These are phyloP conservation scores for Chrysoporthe puriensis DNA, from an alignment of 2,329 filamentous ascomycete genomes.

Conservation along the genomic window DNA sequence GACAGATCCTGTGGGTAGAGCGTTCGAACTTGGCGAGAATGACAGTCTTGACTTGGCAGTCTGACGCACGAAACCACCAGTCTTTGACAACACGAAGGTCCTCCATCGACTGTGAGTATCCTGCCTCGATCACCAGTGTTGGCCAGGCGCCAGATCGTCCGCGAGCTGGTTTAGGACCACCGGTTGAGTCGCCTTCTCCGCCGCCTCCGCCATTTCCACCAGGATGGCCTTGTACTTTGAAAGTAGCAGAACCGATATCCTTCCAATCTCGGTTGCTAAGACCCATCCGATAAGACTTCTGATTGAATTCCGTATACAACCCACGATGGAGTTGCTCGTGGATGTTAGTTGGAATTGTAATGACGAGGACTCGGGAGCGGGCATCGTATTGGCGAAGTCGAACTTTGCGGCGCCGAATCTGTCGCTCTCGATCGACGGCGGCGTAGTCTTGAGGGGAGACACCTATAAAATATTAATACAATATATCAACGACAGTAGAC, in stretches of 20 bases:
- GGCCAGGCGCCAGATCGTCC: neutral
- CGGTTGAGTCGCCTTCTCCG: neutral
- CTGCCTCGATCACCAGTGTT: neutral
- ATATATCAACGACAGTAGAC: neutral
- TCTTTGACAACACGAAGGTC: neutral
- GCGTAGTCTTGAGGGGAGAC: neutral
- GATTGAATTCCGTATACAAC: neutral
- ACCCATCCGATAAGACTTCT: neutral
- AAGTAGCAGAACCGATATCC: no score
- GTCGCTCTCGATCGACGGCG: neutral
- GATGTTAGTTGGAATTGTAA: neutral
- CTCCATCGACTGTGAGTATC: neutral
- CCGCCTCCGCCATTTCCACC: neutral
- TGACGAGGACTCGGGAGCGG: neutral
- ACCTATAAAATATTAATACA: neutral
- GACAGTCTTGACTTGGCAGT: neutral
- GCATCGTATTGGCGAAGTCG: neutral
- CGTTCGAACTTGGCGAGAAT: neutral
- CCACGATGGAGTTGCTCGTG: neutral
- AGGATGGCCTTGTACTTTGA: neutral
- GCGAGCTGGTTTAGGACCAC: neutral
- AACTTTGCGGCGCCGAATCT: neutral
- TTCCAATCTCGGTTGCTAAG: neutral
- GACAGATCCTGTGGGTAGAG: neutral
- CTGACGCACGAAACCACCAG: neutral